Base-by-base conservation (phyloP, 306 rosid genomes). In the Styphnolobium japonicum region DNA sequence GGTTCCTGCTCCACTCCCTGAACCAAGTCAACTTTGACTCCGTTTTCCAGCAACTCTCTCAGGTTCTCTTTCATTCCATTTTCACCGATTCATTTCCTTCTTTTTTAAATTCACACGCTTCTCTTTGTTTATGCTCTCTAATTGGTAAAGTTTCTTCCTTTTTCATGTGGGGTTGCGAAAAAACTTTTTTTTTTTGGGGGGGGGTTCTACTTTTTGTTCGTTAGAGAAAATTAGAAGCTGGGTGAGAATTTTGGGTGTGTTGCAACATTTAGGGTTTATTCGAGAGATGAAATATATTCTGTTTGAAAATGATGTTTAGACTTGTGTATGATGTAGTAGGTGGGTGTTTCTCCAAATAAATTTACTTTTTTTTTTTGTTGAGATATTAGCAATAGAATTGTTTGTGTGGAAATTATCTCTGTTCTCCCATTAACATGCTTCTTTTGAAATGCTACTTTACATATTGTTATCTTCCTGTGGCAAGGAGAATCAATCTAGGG, bases 21-120 rank as follows among this genome's bases (percentile, higher is more conserved):
- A 87, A 84, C 80, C 88, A 93, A 19, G 82, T 90, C 80, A 93
- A 91, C 90, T 81, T 83, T 29, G 99, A 93, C 86, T 85, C 93
- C 45, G 72, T 96, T 80, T 83, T 89, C 77, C 89, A 70, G 6
- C 94, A 90, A 82, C 96, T 93, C 57, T 87, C 79, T 40, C 94
- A 88, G 98, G 99, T 93, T 61, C 60, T 21, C 33, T 64, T 67
- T 12, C 36, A 12, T 48, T 76, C 22, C 52, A 33, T 31, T 78
- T 37, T 52, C 18, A 19, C 8, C 11, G 6, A 4, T 68, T 58
- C 39, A 3, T 51, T 69, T 4, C 2, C n/a, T 6, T 14, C 10
- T 9, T 66, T n/a, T n/a, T n/a, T n/a, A n/a, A 73, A 21, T 33
- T 71, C 31, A 57, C 27, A 39, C 33, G 3, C 72, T 76, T 49